Evolutionary conservation across 2,329 filamentous ascomycete genomes (phyloP).

Genomic region (Colletotrichum shisoi): DNA sequence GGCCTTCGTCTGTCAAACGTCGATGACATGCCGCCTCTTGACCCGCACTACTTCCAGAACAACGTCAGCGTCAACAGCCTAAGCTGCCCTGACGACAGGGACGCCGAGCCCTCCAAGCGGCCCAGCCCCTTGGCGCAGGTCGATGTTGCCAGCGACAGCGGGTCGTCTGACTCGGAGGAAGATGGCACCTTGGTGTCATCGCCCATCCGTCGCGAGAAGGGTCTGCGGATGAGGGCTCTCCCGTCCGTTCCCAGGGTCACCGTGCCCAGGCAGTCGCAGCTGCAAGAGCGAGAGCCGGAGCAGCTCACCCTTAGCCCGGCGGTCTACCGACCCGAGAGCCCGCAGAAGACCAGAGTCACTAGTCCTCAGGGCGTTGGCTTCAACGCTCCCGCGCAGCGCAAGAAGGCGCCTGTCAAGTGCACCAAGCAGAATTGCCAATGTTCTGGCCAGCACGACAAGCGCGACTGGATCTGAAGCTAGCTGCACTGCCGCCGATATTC

Average conservation of each 20-base stretch:
- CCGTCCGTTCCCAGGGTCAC: slow-evolving; percentile 49
- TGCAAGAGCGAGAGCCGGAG: slow-evolving; percentile 42
- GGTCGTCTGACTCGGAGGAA: slow-evolving; percentile 41
- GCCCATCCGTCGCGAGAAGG: slow-evolving; percentile 43
- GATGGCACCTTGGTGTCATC: slow-evolving; percentile 30
- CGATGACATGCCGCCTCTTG: slow-evolving; percentile 56
- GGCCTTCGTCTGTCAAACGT: slow-evolving; percentile 72
- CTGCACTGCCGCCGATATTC: slow-evolving; percentile 35
- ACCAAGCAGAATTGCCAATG: slow-evolving; percentile 39
- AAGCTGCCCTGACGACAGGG: slow-evolving; percentile 46
- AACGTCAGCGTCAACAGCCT: slow-evolving; percentile 52
- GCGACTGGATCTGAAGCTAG: slow-evolving; percentile 47
- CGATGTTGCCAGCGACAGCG: slow-evolving; percentile 25
- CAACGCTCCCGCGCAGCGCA: slow-evolving; percentile 41
- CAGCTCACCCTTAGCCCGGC: slow-evolving; percentile 58
- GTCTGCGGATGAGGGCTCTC: slow-evolving; percentile 50
- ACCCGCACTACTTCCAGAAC: slow-evolving; percentile 46
- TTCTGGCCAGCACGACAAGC: slow-evolving; percentile 40
- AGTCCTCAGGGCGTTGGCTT: slow-evolving; percentile 57
- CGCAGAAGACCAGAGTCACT: slow-evolving; percentile 49
- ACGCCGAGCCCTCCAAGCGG: slow-evolving; percentile 39
- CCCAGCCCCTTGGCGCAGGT: slow-evolving; percentile 47
- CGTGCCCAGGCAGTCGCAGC: slow-evolving; percentile 23
- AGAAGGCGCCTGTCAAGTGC: slow-evolving; percentile 35
- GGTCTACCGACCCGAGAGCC: slow-evolving; percentile 59